These are phyloP conservation scores for Phytophthora uliginosa DNA, from an alignment of 352 stramenopile species.

Conservation along the genomic window DNA sequence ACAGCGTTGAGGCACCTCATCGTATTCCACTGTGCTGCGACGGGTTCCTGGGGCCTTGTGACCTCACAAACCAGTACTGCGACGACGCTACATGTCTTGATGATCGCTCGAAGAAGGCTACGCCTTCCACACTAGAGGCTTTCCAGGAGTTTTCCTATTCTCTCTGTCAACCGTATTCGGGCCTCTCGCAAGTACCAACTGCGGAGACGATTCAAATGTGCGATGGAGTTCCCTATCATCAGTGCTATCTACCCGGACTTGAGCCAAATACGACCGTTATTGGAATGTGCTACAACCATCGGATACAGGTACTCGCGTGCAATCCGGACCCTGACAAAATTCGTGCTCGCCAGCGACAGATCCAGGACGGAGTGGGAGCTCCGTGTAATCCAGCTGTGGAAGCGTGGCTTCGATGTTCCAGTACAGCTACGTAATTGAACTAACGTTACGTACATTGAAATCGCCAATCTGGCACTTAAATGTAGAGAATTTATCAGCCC, in stretches of 20 bases:
- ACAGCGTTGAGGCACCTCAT: slow-evolving; percentile 19
- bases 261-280: slow-evolving; percentile 5
- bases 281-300: slow-evolving; percentile 50
- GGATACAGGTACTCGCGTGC: slow-evolving; percentile 47
- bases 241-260: slow-evolving; percentile 31
- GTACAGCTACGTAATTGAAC: background rate
- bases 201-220: slow-evolving; percentile 36
- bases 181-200: no score
- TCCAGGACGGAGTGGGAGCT: slow-evolving; percentile 22
- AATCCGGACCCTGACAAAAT: slow-evolving; percentile 39
- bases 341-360: slow-evolving; percentile 34
- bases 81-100: slow-evolving; percentile 23
- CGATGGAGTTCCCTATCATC: slow-evolving; percentile 31
- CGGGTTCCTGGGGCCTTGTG: slow-evolving; percentile 40
- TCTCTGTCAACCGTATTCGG: slow-evolving; percentile 23
- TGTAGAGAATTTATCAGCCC: no score
- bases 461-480: no score
- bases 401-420: slow-evolving; percentile 35
- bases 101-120: slow-evolving; percentile 4
- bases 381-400: slow-evolving; percentile 34
- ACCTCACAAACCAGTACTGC: slow-evolving; percentile 41
- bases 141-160: slow-evolving; percentile 26
- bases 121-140: slow-evolving; percentile 7
- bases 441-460: no score
- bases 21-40: slow-evolving; percentile 48